Evolutionary conservation across 345 rosid genomes (phyloP).

Genomic region (Trapa bicornis): DNA sequence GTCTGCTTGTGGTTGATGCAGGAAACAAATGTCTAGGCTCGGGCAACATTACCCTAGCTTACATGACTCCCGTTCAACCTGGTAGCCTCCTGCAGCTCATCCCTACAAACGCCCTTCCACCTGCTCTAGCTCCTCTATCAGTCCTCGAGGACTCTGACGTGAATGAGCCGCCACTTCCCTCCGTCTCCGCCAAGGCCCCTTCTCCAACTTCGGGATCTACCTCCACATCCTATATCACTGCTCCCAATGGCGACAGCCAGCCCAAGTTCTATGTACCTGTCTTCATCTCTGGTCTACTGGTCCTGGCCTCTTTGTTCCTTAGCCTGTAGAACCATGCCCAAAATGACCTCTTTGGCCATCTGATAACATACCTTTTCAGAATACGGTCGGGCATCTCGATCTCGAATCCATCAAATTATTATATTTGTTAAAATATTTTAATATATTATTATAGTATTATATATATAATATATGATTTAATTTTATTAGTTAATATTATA

Average conservation of each 20-base stretch:
- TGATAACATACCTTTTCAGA: no score
- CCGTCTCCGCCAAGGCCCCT: neutral
- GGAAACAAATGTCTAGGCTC: conserved; percentile 40
- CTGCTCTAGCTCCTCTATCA: conserved; percentile 1
- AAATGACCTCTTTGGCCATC: neutral
- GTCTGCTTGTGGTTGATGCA: conserved; percentile 15
- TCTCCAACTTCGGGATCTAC: neutral
- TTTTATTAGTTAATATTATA: no score
- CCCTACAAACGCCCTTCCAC: neutral
- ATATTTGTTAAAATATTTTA: no score
- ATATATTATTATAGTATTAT: no score
- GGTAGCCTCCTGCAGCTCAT: conserved; percentile 30
- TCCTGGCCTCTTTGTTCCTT: neutral
- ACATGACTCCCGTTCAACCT: conserved; percentile 49
- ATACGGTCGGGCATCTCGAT: no score
- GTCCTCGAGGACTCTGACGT: conserved; percentile 2
- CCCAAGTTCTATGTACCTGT: neutral
- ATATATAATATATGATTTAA: no score
- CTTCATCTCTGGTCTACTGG: no score
- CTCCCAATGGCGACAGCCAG: conserved; percentile 1
- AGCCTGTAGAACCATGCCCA: neutral
- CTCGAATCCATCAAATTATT: no score
- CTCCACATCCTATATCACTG: neutral
- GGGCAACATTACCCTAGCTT: conserved; percentile 16
- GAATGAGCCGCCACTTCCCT: conserved; percentile 1